Percentiles rank a stretch among this genome's conserved stretches.
These are phyloP conservation scores for Spraguea lophii DNA, from an alignment of 371 early-diverging fungal genomes.

Conservation along the genomic window DNA sequence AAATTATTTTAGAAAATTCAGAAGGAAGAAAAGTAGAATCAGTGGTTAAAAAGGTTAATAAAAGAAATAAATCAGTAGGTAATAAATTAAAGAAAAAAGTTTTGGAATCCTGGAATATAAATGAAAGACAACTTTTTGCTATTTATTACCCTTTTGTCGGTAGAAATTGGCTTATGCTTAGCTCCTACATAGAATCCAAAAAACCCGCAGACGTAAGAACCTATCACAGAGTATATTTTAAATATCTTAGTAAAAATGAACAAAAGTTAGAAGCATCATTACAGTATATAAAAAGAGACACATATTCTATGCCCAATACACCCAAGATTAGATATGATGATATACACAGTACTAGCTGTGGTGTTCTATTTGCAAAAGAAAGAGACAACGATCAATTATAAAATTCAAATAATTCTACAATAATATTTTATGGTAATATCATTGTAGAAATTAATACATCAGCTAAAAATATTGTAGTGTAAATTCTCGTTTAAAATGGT, in stretches of 20 bases:
- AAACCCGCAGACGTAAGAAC: slow-evolving; percentile 26
- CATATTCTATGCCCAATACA: neutral
- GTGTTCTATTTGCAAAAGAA: too few species aligned
- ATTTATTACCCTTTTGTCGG: slow-evolving; percentile 38
- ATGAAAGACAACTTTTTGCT: slow-evolving; percentile 42
- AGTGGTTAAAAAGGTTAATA: neutral
- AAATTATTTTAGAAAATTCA: neutral
- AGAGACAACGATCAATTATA: too few species aligned
- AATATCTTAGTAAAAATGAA: slow-evolving; percentile 26
- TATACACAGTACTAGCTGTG: too few species aligned
- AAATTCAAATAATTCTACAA: too few species aligned
- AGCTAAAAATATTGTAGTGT: too few species aligned
- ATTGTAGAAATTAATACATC: too few species aligned
- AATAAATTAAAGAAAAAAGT: neutral
- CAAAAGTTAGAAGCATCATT: slow-evolving; percentile 26
- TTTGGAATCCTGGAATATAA: slow-evolving; percentile 24
- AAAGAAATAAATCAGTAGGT: neutral
- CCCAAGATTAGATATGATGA: neutral
- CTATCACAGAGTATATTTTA: slow-evolving; percentile 35
- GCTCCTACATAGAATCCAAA: slow-evolving; percentile 28
- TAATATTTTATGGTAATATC: too few species aligned
- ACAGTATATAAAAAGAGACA: neutral
- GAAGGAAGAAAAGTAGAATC: slow-evolving; percentile 1
- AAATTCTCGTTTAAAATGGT: too few species aligned
- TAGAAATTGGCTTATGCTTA: slow-evolving; percentile 35